Percentiles rank a stretch among this genome's conserved stretches.
These are phyloP conservation scores for Nicotiana otophora DNA, from an alignment of 257 asterid species.

Conservation along the genomic window DNA sequence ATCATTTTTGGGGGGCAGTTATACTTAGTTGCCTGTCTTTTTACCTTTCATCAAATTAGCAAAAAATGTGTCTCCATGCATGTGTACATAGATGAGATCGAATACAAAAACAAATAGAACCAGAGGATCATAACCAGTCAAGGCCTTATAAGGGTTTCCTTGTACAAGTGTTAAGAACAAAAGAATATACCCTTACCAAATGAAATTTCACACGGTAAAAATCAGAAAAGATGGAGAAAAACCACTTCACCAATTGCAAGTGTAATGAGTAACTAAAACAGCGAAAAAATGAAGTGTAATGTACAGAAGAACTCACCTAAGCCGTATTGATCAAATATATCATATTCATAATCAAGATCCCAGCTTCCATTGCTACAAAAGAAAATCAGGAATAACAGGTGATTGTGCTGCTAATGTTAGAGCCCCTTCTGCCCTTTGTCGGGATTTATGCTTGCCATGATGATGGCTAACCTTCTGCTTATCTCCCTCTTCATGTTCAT, in stretches of 20 bases:
- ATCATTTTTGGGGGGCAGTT: background rate
- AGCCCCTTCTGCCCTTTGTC: slow-evolving; percentile 52
- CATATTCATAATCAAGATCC: background rate
- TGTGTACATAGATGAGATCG: background rate
- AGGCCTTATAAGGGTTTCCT: background rate
- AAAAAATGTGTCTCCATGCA: background rate
- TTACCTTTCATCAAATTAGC: background rate
- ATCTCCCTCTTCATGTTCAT: slow-evolving; percentile 43
- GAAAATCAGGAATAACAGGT: slow-evolving; percentile 80
- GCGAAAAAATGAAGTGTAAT: background rate
- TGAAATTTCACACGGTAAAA: background rate
- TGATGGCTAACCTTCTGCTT: slow-evolving; percentile 41
- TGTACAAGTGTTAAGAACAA: slow-evolving; percentile 2
- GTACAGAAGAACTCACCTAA: slow-evolving; percentile 17
- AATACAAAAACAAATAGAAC: background rate
- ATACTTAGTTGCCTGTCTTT: background rate
- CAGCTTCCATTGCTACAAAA: slow-evolving; percentile 42
- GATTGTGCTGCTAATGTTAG: slow-evolving; percentile 43
- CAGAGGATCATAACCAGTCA: slow-evolving; percentile 1
- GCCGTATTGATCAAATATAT: background rate
- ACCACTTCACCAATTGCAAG: background rate
- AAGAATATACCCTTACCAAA: background rate
- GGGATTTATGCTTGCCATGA: slow-evolving; percentile 53
- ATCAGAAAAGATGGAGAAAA: background rate
- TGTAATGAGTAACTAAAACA: background rate